Base-by-base conservation (phyloP, 805 yeast genomes). In the Torulaspora maleeae region DNA sequence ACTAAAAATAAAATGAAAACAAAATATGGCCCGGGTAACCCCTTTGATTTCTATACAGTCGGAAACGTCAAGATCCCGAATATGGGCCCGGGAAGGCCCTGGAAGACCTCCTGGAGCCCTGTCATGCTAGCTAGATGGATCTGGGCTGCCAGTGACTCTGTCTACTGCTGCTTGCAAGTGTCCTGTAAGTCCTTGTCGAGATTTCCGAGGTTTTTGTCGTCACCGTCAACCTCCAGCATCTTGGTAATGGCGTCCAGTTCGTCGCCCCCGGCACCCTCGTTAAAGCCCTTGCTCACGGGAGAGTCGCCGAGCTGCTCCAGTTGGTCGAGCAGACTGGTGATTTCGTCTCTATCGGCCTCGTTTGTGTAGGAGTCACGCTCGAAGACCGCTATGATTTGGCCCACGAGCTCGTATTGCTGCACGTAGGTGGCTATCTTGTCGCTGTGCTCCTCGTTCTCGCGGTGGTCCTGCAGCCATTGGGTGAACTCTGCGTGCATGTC, bases 401-500 rank as follows among this genome's bases (percentile, higher is more conserved):
- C 68, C 3, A 90, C 79, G 27, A 84, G 71, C 8, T 64, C 73
- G 50, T 75, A 79, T 61, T 91, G 98, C 32, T 71, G 66, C 45
- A 72, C 66, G 64, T 82, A 88, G 28, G 78, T 73, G 2, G 57
- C 63, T 48, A 72, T 67, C 41, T 84, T 82, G 5, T 69, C 78
- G 2, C 63, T 68, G 6, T 71, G 44, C 20, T 80, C 60, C 12
- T 63, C 59, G 8, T 59, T 61, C 7, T 70, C 74, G 41, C 70
- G 69, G 51, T 84, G 74, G 38, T 75, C 77, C 36, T 68, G 66
- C 50, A 91, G 71, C 82, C 86, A 91, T 22, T 64, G 74, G 2
- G 88, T 86, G 61, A 81, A 87, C 59, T 86, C 86, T 10, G 71
- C 67, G 52, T 82, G 78, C 61, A 90, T 73, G 49, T 88, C 95